Evolutionary conservation across 768 basidiomycete species (phyloP).

Genomic region (Sporobolomyces pararoseus): DNA sequence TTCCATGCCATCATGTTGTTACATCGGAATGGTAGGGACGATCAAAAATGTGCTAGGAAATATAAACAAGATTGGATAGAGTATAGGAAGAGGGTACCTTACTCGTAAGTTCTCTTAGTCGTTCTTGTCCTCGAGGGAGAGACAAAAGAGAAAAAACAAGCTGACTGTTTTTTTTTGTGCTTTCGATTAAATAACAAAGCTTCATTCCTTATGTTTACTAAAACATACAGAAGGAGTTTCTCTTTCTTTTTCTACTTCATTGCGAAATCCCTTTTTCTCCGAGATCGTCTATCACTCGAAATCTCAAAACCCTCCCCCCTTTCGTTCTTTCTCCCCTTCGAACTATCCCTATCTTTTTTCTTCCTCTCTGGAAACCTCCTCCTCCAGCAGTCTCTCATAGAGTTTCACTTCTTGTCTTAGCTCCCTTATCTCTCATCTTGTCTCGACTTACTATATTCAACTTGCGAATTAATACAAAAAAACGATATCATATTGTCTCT

Average conservation of each 20-base stretch:
- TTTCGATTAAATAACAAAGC: too few relatives aligned
- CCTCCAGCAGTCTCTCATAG: too few relatives aligned
- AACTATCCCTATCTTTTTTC: background rate
- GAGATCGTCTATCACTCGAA: too few relatives aligned
- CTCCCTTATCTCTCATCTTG: background rate
- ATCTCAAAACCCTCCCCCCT: background rate
- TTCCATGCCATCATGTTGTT: constrained; percentile 92
- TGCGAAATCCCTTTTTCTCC: too few relatives aligned
- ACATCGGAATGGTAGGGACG: constrained; percentile 88
- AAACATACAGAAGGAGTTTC: too few relatives aligned
- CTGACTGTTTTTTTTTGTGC: too few relatives aligned
- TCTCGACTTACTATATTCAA: background rate
- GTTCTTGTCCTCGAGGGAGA: too few relatives aligned
- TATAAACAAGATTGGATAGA: constrained; percentile 45
- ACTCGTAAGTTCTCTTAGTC: constrained; percentile 25
- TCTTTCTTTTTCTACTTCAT: background rate
- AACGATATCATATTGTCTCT: too few relatives aligned
- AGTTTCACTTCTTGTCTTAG: too few relatives aligned
- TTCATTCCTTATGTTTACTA: constrained; percentile 38
- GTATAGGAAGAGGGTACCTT: constrained; percentile 38
- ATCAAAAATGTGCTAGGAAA: constrained; percentile 51
- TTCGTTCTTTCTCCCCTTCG: background rate
- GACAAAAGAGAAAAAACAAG: too few relatives aligned
- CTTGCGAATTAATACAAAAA: too few relatives aligned
- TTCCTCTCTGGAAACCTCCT: too few relatives aligned